Evolutionary conservation across 2,329 filamentous ascomycete genomes (phyloP).

Genomic region (Cytospora paraplurivora): DNA sequence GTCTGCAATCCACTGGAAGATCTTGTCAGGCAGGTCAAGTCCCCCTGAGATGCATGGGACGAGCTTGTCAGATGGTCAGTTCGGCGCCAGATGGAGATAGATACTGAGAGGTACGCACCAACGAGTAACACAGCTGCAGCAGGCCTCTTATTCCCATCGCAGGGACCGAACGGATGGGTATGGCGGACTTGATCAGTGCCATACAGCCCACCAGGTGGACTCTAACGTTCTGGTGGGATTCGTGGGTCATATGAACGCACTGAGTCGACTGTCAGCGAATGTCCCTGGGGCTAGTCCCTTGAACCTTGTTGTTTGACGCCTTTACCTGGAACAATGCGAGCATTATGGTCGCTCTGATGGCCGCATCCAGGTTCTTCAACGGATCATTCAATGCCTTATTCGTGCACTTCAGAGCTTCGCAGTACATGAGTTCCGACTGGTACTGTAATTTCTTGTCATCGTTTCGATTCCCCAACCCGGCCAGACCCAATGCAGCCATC

Average conservation of each 20-base stretch:
- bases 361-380: slow-evolving; percentile 43
- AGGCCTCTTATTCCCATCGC: slow-evolving; percentile 54
- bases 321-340: slow-evolving; percentile 64
- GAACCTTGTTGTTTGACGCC: not conserved
- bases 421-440: slow-evolving; percentile 55
- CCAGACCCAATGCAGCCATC: slow-evolving; percentile 60
- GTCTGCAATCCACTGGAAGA: slow-evolving; percentile 45
- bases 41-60: slow-evolving; percentile 47
- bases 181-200: slow-evolving; percentile 54
- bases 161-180: slow-evolving; percentile 42
- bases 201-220: slow-evolving; percentile 62
- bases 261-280: not conserved
- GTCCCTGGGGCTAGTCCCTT: not conserved
- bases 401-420: slow-evolving; percentile 52
- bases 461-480: slow-evolving; percentile 57
- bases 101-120: slow-evolving; percentile 44
- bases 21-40: slow-evolving; percentile 43
- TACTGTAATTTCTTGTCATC: slow-evolving; percentile 49
- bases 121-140: slow-evolving; percentile 57
- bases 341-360: slow-evolving; percentile 56
- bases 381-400: slow-evolving; percentile 44
- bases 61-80: slow-evolving; percentile 40
- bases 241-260: slow-evolving; percentile 36
- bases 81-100: slow-evolving; percentile 20
- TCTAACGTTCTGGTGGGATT: slow-evolving; percentile 52